A percentile compares a stretch with the other conserved stretches of the same genome.
Conservation (phyloP, 1,139 yeast species). For the Hansenula sp. region DNA sequence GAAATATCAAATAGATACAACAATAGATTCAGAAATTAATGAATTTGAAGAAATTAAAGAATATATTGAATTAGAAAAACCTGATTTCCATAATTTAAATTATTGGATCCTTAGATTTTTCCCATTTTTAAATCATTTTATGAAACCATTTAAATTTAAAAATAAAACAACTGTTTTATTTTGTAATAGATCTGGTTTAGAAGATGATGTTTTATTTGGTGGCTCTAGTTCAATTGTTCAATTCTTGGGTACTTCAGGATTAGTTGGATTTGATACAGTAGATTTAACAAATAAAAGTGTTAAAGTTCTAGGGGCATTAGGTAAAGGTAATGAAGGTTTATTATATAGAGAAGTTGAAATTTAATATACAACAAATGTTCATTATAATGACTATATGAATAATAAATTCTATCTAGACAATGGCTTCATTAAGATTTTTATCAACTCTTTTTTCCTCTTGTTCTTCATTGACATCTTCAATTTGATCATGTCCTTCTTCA, state of each 20-base stretch:
- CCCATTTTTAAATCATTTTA: constrained; percentile 51
- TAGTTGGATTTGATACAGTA: constrained; percentile 21
- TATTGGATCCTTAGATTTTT: constrained; percentile 75
- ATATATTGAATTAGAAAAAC: constrained; percentile 19
- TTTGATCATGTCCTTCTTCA: background rate
- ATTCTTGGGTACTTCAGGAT: constrained; percentile 36
- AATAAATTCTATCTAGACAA: too few species aligned
- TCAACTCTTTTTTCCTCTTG: background rate
- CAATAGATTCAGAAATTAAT: constrained; percentile 2
- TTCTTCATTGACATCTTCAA: background rate
- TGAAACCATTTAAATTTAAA: constrained; percentile 24
- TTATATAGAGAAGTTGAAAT: constrained; percentile 52
- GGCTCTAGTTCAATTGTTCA: constrained; percentile 61
- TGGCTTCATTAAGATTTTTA: too few species aligned
- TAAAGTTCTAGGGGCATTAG: constrained; percentile 46
- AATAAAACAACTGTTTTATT: constrained; percentile 33
- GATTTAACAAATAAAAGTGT: constrained; percentile 46
- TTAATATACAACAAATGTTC: constrained; percentile 11
- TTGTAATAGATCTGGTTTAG: constrained; percentile 75
- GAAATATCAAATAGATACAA: constrained; percentile 11
- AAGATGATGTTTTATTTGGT: constrained; percentile 64
- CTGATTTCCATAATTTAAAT: constrained; percentile 36
- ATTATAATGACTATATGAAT: background rate
- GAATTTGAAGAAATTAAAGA: constrained; percentile 5
- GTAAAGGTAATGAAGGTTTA: constrained; percentile 61